phyloP scores from a whole-genome alignment of 2,329 filamentous ascomycete species.

The Exophiala lecanii-corni region DNA sequence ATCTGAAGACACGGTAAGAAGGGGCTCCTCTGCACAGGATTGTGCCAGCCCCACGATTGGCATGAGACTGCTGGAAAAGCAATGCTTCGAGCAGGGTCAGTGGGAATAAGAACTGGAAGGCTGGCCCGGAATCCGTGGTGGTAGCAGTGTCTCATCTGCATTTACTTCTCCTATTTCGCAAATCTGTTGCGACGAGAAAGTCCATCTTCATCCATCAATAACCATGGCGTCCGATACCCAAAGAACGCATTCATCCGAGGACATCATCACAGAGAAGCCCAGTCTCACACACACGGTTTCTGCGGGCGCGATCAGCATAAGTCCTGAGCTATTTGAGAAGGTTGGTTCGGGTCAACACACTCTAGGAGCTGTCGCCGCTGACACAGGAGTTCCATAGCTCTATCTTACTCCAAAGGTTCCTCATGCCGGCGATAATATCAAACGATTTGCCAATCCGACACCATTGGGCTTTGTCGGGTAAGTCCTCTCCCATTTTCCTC shows the following conservation, averaged over 20 bases:
- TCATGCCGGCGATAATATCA: conserved; percentile 23
- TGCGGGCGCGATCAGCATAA: conserved; percentile 21
- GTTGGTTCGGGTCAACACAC: conserved; percentile 3
- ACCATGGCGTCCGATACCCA: conserved; percentile 14
- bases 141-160: too few relatives aligned
- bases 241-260: conserved; percentile 12
- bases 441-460: conserved; percentile 25
- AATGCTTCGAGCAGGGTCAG: too few relatives aligned
- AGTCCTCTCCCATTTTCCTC: too few relatives aligned
- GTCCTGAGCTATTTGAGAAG: conserved; percentile 24
- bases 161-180: too few relatives aligned
- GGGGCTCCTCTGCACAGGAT: too few relatives aligned
- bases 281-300: conserved; percentile 18
- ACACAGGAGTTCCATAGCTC: conserved; percentile 10
- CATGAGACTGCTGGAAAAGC: too few relatives aligned
- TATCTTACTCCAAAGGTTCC: conserved; percentile 25
- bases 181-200: too few relatives aligned
- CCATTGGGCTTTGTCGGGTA: conserved; percentile 25
- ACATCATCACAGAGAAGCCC: conserved; percentile 15
- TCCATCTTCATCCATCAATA: too few relatives aligned
- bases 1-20: too few relatives aligned
- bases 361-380: background rate
- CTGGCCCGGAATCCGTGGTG: too few relatives aligned
- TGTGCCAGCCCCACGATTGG: too few relatives aligned
- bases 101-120: too few relatives aligned